Evolutionary conservation across 257 asterid genomes (phyloP), one percentile per base, ranked within the genome.

Genomic region (Nicotiana knightiana): DNA sequence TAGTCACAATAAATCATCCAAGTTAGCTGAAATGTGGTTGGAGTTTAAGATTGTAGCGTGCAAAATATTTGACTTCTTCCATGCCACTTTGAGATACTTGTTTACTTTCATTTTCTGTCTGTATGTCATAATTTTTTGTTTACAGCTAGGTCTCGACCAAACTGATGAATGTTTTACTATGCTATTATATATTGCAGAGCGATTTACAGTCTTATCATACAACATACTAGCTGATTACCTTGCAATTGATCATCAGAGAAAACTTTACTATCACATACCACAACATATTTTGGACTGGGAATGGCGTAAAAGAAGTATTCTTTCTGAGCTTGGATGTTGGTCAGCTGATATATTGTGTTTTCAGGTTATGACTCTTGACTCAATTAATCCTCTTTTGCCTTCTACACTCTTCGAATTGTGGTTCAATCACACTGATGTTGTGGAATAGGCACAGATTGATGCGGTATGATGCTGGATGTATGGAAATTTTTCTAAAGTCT

Each of bases 251-350:
- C 98, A 96, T 83, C 84, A 89, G 86, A 89, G 87, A 18, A 76
- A 90, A 67, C 98, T 96, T 85, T 96, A 96, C 89, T 89, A 43
- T 81, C 99, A 94, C 84, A 83, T 96, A 88, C 99, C 97, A 67
- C 88, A 65, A 58, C 83, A 91, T 85, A 89, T 96, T 83, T 77
- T 96, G 91, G 94, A 92, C 86, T 96, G 99, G 99, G 89, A 89
- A 70, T 89, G 97, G 97, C 97, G 99, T 78, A 96, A 87, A 89
- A 91, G 87, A 86, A 93, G 87, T 84, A 87, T 94, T 83, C 18
- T 82, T 73, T 94, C 94, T 90, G 99, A 96, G 94, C 96, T 96
- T 87, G 97, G 97, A 85, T 91, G 94, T 65, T 96, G 99, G 99
- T 94, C 99, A 81, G 92, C 99, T 85, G 98, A 96, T 88, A 91